Conservation (phyloP, 2,329 filamentous ascomycete genomes). For the Scolecobasidium constrictum region DNA sequence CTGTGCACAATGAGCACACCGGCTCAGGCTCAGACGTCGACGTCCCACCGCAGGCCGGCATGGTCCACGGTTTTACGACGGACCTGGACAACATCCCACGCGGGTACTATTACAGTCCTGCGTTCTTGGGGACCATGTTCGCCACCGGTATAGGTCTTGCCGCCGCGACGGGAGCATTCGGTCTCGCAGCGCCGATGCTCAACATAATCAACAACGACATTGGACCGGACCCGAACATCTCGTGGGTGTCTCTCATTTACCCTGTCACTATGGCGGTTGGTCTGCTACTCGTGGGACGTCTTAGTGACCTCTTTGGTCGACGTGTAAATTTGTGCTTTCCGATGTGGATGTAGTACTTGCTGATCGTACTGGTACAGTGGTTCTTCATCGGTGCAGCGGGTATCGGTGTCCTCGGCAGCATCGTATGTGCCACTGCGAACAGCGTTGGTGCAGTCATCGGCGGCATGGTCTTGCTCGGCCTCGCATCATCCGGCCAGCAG, state of each 20-base stretch:
- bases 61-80: slow-evolving; percentile 10
- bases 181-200: slow-evolving; percentile 7
- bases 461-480: too few species aligned
- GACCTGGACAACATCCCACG: slow-evolving; percentile 2
- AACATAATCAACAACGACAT: slow-evolving; percentile 19
- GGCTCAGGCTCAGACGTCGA: too few species aligned
- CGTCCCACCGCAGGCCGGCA: too few species aligned
- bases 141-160: slow-evolving; percentile 2
- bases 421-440: slow-evolving; percentile 12
- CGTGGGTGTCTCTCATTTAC: slow-evolving; percentile 8
- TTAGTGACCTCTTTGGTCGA: slow-evolving; percentile 3
- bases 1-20: too few species aligned
- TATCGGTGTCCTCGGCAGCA: slow-evolving; percentile 4
- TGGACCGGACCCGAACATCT: slow-evolving; percentile 24
- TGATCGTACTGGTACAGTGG: background rate
- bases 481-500: slow-evolving; percentile 30
- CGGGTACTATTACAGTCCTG: slow-evolving; percentile 6
- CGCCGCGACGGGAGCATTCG: slow-evolving; percentile 2
- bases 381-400: slow-evolving; percentile 6
- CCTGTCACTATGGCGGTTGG: slow-evolving; percentile 11
- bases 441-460: slow-evolving; percentile 12
- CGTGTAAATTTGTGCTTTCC: background rate
- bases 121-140: slow-evolving; percentile 3
- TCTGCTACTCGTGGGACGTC: slow-evolving; percentile 21
- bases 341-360: background rate